Evolutionary conservation across 2,329 filamentous ascomycete genomes (phyloP).

Genomic region (Hypoxylon sp.): DNA sequence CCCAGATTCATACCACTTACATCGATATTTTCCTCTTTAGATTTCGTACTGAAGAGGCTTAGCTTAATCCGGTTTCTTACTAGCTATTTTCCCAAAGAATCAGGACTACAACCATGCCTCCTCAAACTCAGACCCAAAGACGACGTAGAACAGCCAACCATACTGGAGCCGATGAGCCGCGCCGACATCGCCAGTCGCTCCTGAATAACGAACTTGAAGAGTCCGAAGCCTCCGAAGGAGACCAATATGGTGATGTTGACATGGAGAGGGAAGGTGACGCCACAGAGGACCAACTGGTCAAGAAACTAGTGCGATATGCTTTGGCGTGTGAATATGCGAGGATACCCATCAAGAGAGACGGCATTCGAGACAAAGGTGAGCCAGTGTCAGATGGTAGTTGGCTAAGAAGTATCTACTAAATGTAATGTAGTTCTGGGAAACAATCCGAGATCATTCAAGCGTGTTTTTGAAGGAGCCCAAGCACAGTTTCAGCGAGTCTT

Average conservation of each 20-base stretch:
- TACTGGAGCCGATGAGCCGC: conserved; percentile 57
- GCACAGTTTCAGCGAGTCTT: conserved; percentile 78
- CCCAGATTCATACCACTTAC: not conserved
- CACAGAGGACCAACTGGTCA: conserved; percentile 68
- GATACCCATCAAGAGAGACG: conserved; percentile 71
- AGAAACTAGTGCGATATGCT: conserved; percentile 78
- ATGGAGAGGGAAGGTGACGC: conserved; percentile 46
- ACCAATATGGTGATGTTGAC: conserved; percentile 47
- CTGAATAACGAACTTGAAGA: conserved; percentile 52
- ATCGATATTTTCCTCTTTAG: not conserved
- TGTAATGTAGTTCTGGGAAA: conserved; percentile 75
- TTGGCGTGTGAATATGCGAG: conserved; percentile 76
- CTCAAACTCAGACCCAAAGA: conserved; percentile 51
- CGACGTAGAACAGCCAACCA: conserved; percentile 55
- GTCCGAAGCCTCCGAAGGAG: conserved; percentile 54
- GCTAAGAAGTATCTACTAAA: not conserved
- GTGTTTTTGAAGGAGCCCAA: conserved; percentile 84
- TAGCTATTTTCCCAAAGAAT: not conserved
- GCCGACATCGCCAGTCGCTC: conserved; percentile 49
- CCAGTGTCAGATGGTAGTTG: not conserved
- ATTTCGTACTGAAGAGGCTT: not conserved
- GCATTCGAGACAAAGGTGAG: conserved; percentile 74
- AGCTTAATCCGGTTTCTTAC: not conserved
- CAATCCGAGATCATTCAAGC: conserved; percentile 78
- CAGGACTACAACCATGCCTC: conserved; percentile 47